Conservation (phyloP, 2,329 filamentous ascomycete species). For the Colletotrichum cuscutae region DNA sequence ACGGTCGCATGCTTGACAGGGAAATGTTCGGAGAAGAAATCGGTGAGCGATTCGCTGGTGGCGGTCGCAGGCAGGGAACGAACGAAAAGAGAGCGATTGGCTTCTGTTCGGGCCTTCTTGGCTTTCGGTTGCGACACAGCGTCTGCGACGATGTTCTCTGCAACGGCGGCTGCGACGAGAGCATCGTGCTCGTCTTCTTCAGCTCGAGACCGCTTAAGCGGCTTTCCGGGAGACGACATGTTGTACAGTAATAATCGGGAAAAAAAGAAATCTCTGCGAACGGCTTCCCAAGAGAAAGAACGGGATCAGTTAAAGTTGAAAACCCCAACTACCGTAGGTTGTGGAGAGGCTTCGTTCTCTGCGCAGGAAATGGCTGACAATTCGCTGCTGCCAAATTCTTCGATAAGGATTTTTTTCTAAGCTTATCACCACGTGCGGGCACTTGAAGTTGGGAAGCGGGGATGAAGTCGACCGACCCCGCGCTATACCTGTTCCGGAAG, state of each 20-base stretch:
- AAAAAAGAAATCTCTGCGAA: background rate
- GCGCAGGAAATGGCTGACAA: conserved; percentile 1
- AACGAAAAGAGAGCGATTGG: conserved; percentile 84
- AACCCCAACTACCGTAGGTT: background rate
- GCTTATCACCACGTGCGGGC: conserved; percentile 35
- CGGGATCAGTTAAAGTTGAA: background rate
- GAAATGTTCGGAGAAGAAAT: conserved; percentile 93
- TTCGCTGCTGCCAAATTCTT: conserved; percentile 14
- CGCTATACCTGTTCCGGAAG: conserved; percentile 33
- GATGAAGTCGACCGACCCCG: conserved; percentile 27
- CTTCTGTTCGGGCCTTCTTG: conserved; percentile 70
- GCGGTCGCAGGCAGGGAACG: conserved; percentile 82
- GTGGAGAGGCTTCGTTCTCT: conserved; percentile 33
- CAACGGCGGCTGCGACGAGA: conserved; percentile 31
- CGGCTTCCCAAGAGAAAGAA: background rate
- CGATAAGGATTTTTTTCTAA: conserved; percentile 34
- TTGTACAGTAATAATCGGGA: background rate
- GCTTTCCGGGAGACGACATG: conserved; percentile 31
- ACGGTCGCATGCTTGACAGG: conserved; percentile 97
- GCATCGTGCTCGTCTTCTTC: conserved; percentile 32
- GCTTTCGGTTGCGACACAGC: conserved; percentile 42
- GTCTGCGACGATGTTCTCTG: conserved; percentile 43
- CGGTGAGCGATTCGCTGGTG: conserved; percentile 84
- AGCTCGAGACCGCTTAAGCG: conserved; percentile 34
- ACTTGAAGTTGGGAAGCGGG: background rate